Evolutionary conservation across 805 yeast genomes (phyloP), one percentile per base, ranked within the genome.

Genomic region (Myxozyma vanderwaltii): DNA sequence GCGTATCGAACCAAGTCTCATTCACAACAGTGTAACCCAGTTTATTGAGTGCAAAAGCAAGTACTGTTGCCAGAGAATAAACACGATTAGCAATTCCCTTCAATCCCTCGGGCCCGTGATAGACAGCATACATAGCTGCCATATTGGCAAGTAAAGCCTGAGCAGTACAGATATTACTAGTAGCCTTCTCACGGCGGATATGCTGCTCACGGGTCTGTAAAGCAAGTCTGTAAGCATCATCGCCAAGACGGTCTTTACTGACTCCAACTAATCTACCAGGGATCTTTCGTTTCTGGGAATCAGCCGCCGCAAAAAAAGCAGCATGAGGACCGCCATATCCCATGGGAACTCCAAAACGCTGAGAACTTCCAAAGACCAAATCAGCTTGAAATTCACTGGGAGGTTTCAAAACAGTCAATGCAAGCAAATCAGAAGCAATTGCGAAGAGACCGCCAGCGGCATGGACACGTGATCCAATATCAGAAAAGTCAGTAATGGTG

Each of bases 261-360:
- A 89, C 84, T 71, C 99, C 99, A 56, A 94, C 91, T 56, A 94
- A 82, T 77, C 99, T 83, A 45, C 99, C 99, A 1, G 99, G 99
- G 73, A 94, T 90, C 75, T 91, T 94, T 72, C 99, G 84, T 71
- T 89, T 89, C 67, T 87, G 80, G 56, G 84, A 81, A 60, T 85
- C 83, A n/a, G 83, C 80, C 41, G 92, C 96, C 7, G 98, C 89
- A 68, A 94, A 91, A 76, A 89, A 94, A 0, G 96, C 99, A 48
- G 99, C 98, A 74, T 94, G 99, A 2, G 99, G 99, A 21, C 99
- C 99, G 70, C 99, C 99, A 72, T 85, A 94, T 5, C 98, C 99
- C 78, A 92, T 82, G 56, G 99, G 98, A 40, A 92, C 97, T 70
- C 99, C 99, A 68, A 94, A 90, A 74, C 99, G 81, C 79, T 94